A percentile compares a stretch with the other conserved stretches of the same genome.
Evolutionary conservation across 1,284 basidiomycete genomes (phyloP).

Genomic region (Anthracocystis walkeri): DNA sequence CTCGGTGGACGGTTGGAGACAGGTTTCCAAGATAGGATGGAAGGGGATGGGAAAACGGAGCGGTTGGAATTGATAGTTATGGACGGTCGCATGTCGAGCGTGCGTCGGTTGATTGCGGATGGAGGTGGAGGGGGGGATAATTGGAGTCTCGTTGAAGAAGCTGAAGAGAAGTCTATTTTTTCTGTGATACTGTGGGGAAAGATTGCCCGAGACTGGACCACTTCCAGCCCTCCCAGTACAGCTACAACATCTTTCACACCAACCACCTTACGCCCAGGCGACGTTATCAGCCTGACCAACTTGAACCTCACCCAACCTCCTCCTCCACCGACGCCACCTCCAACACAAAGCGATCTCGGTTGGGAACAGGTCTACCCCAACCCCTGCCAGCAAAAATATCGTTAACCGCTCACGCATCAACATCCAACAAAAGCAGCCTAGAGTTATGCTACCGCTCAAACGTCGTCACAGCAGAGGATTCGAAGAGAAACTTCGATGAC

Average conservation of each 20-base stretch:
- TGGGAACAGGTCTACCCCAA: slow-evolving; percentile 19
- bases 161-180: slow-evolving; percentile 20
- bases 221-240: neutral
- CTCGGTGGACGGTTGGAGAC: too few species aligned
- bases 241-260: neutral
- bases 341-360: neutral
- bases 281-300: slow-evolving; percentile 27
- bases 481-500: slow-evolving; percentile 21
- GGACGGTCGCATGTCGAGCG: slow-evolving; percentile 21
- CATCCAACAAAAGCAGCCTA: neutral
- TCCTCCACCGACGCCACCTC: neutral
- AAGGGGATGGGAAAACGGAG: slow-evolving; percentile 15
- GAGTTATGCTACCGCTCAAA: slow-evolving; percentile 30
- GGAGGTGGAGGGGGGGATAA: too few species aligned
- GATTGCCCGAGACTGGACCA: slow-evolving; percentile 18
- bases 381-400: neutral
- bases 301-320: slow-evolving; percentile 17
- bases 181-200: slow-evolving; percentile 28
- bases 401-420: slow-evolving; percentile 7
- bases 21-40: neutral
- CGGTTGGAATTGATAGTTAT: slow-evolving; percentile 26
- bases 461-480: neutral
- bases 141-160: slow-evolving; percentile 1
- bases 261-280: slow-evolving; percentile 15
- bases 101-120: neutral